These are phyloP conservation scores for Calycina herbarum DNA, from an alignment of 2,329 filamentous ascomycete species.

Conservation along the genomic window DNA sequence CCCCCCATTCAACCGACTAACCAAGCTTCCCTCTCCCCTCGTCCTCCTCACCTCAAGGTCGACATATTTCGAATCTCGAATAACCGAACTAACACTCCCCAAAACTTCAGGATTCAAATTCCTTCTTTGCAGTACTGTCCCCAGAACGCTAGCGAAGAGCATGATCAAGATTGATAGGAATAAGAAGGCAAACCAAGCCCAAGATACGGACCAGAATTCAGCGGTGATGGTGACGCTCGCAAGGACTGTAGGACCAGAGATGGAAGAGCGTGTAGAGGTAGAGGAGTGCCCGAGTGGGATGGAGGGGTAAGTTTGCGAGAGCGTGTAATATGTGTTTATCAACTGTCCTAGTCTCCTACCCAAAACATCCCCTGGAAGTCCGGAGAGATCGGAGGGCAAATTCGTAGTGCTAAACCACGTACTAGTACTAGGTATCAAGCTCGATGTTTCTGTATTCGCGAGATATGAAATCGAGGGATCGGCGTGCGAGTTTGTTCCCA, in stretches of 20 bases:
- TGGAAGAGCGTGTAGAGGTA: too few species aligned
- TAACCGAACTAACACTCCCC: slow-evolving; percentile 7
- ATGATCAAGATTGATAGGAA: slow-evolving; percentile 13
- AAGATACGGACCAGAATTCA: slow-evolving; percentile 11
- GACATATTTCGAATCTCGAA: slow-evolving; percentile 13
- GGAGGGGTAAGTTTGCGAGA: slow-evolving; percentile 7
- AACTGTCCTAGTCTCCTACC: slow-evolving; percentile 8
- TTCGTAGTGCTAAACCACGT: neutral
- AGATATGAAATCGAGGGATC: slow-evolving; percentile 18
- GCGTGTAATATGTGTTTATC: slow-evolving; percentile 17
- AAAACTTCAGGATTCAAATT: slow-evolving; percentile 3
- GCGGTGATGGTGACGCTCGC: neutral
- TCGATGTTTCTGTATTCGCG: neutral
- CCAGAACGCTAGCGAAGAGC: slow-evolving; percentile 1
- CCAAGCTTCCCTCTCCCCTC: neutral
- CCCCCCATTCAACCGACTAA: slow-evolving; percentile 8
- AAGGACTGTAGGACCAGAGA: neutral
- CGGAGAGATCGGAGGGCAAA: neutral
- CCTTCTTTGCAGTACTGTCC: neutral
- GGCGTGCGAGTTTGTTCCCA: neutral
- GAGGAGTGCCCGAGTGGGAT: neutral
- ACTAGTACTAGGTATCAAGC: neutral
- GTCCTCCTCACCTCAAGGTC: neutral
- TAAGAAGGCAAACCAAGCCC: slow-evolving; percentile 16
- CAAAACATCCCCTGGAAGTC: slow-evolving; percentile 6